Base-by-base conservation (phyloP, 1,284 basidiomycete species). In the Boletus albobrunnescens region DNA sequence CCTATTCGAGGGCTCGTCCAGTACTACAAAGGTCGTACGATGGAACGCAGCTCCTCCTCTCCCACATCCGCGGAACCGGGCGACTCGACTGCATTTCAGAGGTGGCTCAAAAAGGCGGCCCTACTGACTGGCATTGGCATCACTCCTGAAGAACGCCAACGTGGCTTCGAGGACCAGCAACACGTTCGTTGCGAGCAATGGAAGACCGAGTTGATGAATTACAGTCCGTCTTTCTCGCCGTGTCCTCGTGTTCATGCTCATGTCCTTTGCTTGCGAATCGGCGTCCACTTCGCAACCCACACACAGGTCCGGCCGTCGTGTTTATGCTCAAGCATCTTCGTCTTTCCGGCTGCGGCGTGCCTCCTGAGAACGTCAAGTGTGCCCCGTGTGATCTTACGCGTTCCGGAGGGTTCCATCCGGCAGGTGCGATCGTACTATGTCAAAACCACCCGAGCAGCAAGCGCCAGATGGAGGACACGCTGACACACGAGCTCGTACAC, bases 401-500 rank as follows among this genome's bases (percentile, higher is more conserved):
- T 36, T 78, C 88, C 9, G 94, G 93, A n/a, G 92, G 91, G 0
- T 95, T 93, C 65, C 78, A 75, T 24, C 84, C 89, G 0, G 77
- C 79, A 13, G 92, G 92, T 20, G 79, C 77, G 1, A 80, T 95
- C 23, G 66, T 91, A 4, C 73, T 97, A 6, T 96, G 94, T 64
- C 83, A 91, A 55, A 88, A 91, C 36, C 78, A 84, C 40, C 87
- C 92, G 58, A 80, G 84, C 64, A 82, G 76, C 67, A 87, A 91
- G 64, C 77, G 78, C 36, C 92, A 97, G 59, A 86, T 95, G 82
- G 92, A 98, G 67, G 83, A 93, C 63, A 96, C 94, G 13, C 72
- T 98, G 26, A 80, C 91, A 14, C 95, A 99, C 61, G 95, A 99
- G 63, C 81, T 98, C 48, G 73, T 98, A n/a, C 95, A 98, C 67